Conservation (phyloP, 257 asterid species). For the Nicotiana knightiana region DNA sequence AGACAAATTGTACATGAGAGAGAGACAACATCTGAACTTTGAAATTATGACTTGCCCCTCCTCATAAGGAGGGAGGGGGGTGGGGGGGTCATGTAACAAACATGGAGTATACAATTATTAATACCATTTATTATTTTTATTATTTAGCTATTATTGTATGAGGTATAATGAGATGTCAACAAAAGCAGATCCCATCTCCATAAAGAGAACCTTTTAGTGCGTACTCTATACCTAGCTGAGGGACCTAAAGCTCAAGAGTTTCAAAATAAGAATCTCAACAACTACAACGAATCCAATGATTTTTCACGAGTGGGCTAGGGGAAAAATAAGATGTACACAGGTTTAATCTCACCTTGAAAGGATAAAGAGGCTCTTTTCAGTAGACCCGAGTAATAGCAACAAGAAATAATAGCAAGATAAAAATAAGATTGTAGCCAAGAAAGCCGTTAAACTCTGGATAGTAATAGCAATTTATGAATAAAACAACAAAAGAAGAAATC, state of each 20-base stretch:
- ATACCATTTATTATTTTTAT: background rate
- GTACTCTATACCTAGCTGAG: slow-evolving; percentile 21
- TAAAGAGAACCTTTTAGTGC: slow-evolving; percentile 27
- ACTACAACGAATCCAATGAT: no score
- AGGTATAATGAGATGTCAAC: slow-evolving; percentile 19
- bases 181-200: slow-evolving; percentile 40
- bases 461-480: no score
- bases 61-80: background rate
- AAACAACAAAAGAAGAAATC: no score
- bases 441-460: no score
- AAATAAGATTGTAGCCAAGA: no score
- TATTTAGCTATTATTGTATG: slow-evolving; percentile 7
- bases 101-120: slow-evolving; percentile 7
- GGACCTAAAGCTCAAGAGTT: background rate
- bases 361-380: no score
- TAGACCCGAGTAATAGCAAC: no score
- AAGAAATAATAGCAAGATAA: no score
- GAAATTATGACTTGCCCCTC: slow-evolving; percentile 39
- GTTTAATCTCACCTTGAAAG: no score
- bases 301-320: no score
- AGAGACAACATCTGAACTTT: slow-evolving; percentile 70
- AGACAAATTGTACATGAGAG: slow-evolving; percentile 57
- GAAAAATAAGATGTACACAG: no score
- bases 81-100: slow-evolving; percentile 9
- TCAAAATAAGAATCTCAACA: no score